Evolutionary conservation across 2,329 filamentous ascomycete genomes (phyloP).

Genomic region (Claviceps citrina): DNA sequence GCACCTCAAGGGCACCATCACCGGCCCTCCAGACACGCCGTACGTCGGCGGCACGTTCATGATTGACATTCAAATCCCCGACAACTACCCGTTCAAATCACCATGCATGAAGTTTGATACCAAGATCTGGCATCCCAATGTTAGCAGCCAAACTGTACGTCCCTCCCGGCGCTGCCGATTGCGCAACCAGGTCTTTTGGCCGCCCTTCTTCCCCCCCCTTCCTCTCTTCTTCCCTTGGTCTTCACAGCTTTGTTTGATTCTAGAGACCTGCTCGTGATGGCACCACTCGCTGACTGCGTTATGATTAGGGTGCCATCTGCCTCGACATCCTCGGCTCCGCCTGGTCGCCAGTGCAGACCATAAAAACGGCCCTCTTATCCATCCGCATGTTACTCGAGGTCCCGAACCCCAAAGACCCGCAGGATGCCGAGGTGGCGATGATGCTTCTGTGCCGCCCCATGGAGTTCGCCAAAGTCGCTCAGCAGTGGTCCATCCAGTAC

Average conservation of each 20-base stretch:
- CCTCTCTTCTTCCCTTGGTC: no score
- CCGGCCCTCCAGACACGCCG: constrained; percentile 78
- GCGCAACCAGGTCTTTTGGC: not conserved
- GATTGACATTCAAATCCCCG: constrained; percentile 76
- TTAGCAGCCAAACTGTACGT: constrained; percentile 81
- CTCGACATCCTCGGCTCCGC: constrained; percentile 78
- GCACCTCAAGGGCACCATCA: constrained; percentile 69
- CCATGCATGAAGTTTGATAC: constrained; percentile 85
- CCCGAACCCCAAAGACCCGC: constrained; percentile 89
- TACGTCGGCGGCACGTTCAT: constrained; percentile 75
- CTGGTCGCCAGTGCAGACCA: constrained; percentile 93
- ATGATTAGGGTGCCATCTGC: constrained; percentile 77
- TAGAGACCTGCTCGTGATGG: no score
- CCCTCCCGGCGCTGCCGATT: not conserved
- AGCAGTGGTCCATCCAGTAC: constrained; percentile 78
- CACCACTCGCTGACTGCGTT: not conserved
- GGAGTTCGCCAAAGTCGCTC: constrained; percentile 65
- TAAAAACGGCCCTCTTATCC: constrained; percentile 87
- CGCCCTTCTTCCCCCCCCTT: no score
- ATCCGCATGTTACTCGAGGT: constrained; percentile 84
- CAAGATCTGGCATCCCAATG: constrained; percentile 92
- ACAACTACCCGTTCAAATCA: constrained; percentile 84
- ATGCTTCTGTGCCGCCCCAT: constrained; percentile 73
- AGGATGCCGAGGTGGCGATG: constrained; percentile 85
- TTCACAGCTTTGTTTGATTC: no score